Conservation (phyloP, 805 yeast species). For the Yarrowia sp. region DNA sequence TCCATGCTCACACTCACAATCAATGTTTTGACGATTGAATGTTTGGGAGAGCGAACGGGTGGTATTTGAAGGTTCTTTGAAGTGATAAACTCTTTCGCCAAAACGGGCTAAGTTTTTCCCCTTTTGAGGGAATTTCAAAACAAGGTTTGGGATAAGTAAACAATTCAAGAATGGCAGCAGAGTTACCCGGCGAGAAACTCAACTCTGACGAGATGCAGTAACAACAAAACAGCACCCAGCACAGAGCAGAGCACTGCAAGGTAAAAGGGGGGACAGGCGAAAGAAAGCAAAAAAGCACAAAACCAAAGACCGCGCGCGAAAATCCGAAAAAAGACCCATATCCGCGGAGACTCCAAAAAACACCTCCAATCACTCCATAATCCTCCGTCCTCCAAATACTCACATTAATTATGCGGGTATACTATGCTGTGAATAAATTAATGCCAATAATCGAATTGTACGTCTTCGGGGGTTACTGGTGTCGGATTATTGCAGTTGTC, state of each 20-base stretch:
- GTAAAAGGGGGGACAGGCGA: not conserved
- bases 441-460: slow-evolving; percentile 27
- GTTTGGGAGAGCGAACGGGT: not conserved
- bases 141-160: slow-evolving; percentile 15
- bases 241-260: slow-evolving; percentile 22
- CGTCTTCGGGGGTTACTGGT: slow-evolving; percentile 17
- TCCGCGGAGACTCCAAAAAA: not conserved
- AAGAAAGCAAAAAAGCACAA: not conserved
- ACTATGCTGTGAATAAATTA: slow-evolving; percentile 26
- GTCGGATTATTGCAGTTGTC: slow-evolving; percentile 22
- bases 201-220: not conserved
- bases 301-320: not conserved
- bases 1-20: slow-evolving; percentile 3
- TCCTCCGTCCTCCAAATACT: slow-evolving; percentile 10
- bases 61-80: slow-evolving; percentile 14
- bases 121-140: slow-evolving; percentile 22
- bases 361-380: not conserved
- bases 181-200: slow-evolving; percentile 15
- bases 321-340: not conserved
- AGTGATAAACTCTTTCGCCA: slow-evolving; percentile 20
- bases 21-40: slow-evolving; percentile 21
- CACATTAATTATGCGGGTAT: slow-evolving; percentile 27
- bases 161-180: slow-evolving; percentile 11
- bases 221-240: not conserved
- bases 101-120: slow-evolving; percentile 25